Evolutionary conservation across 1,139 yeast species (phyloP).

Genomic region (Blastobotrys illinoisensis): DNA sequence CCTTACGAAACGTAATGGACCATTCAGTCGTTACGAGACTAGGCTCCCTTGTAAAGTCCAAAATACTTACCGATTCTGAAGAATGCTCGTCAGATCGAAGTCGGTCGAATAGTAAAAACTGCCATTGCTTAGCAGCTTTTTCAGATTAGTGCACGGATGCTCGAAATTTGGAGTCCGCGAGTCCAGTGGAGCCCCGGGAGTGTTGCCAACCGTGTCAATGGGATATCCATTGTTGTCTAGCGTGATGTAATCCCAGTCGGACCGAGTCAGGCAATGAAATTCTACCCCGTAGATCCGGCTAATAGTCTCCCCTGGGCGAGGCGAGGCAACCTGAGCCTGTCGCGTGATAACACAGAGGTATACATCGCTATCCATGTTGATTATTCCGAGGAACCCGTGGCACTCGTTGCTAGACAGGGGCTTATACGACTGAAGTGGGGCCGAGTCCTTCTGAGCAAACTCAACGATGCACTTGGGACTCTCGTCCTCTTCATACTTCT

Average conservation of each 20-base stretch:
- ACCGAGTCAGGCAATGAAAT: conserved; percentile 66
- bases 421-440: conserved; percentile 29
- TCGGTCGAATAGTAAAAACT: conserved; percentile 89
- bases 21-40: too few relatives aligned
- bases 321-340: conserved; percentile 71
- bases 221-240: conserved; percentile 65
- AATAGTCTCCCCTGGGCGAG: conserved; percentile 72
- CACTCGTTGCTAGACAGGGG: conserved; percentile 52
- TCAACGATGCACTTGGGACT: conserved; percentile 35
- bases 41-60: too few relatives aligned
- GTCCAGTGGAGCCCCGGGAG: conserved; percentile 21
- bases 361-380: conserved; percentile 58
- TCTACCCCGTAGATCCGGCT: conserved; percentile 79
- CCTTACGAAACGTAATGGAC: too few relatives aligned
- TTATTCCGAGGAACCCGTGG: conserved; percentile 80
- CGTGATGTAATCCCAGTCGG: conserved; percentile 75
- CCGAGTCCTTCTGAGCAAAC: conserved; percentile 29
- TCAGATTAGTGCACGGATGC: conserved; percentile 81
- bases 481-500: conserved; percentile 7
- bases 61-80: conserved; percentile 47
- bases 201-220: conserved; percentile 27
- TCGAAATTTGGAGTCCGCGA: conserved; percentile 35
- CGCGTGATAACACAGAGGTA: conserved; percentile 80
- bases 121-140: conserved; percentile 76
- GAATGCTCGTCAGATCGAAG: conserved; percentile 78